Evolutionary conservation across 108 stramenopile species (phyloP).

Genomic region (Nitzschia sp.): DNA sequence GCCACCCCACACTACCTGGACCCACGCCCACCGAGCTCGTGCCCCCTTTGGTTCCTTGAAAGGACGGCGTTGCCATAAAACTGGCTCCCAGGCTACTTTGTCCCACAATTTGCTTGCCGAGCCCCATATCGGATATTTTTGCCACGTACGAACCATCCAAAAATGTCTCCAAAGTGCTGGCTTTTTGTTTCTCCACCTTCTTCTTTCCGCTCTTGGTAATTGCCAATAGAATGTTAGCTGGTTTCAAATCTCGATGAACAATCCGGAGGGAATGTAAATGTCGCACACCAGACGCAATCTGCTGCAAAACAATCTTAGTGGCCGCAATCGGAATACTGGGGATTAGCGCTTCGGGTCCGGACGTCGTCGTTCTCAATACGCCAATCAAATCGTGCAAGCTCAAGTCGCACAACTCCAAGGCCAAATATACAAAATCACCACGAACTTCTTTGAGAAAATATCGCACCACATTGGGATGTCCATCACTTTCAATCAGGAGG

Average conservation of each 20-base stretch:
- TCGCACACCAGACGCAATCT: constrained; percentile 86
- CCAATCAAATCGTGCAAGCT: constrained; percentile 87
- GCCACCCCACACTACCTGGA: constrained; percentile 95
- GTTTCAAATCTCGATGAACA: constrained; percentile 90
- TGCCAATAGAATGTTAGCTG: constrained; percentile 92
- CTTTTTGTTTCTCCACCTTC: constrained; percentile 32
- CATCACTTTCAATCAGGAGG: constrained; percentile 93
- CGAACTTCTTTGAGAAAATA: constrained; percentile 88
- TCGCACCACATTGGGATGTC: constrained; percentile 90
- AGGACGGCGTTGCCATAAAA: constrained; percentile 67
- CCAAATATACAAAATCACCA: constrained; percentile 96
- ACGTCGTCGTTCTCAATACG: constrained; percentile 26
- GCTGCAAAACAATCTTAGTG: constrained; percentile 64
- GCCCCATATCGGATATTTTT: constrained; percentile 96
- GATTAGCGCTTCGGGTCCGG: neutral
- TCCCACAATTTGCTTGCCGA: constrained; percentile 92
- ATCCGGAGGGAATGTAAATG: constrained; percentile 92
- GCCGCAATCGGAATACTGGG: constrained; percentile 35
- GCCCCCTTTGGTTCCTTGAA: constrained; percentile 38
- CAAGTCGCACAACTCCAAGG: constrained; percentile 91
- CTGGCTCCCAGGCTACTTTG: constrained; percentile 90
- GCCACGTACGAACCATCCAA: constrained; percentile 74
- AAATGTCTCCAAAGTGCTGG: constrained; percentile 56
- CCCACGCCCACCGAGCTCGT: constrained; percentile 70
- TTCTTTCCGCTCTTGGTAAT: constrained; percentile 40